Evolutionary conservation across 2,329 filamentous ascomycete genomes (phyloP), one percentile per base, ranked within the genome.

Genomic region (Hymenotorrendiella dingleyae): DNA sequence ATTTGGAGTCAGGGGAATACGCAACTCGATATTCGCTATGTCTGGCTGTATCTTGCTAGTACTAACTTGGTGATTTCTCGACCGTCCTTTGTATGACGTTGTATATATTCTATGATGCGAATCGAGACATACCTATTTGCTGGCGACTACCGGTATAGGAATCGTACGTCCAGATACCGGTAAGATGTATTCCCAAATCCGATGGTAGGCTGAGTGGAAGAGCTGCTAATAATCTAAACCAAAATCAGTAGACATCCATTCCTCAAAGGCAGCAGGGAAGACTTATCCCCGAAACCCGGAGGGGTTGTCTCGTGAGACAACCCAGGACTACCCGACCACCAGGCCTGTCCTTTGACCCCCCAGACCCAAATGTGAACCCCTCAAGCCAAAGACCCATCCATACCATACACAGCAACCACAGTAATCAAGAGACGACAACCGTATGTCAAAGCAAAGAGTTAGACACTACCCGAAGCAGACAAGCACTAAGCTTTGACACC

Each of bases 401-500:
- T 30, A 43, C 44, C 29, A 44, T 35, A 30, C 46, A 52, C 51
- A 54, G 46, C 48, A 17, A 37, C 44, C 43, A 36, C 38, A 41
- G 36, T 32, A 45, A 44, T 26, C 40, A 34, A 47, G 11, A n/a
- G 20, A 24, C 29, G 23, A 38, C 33, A 17, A 16, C 33, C 36
- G 22, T 11, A 49, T 36, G 33, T 43, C 40, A 26, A 37, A 50
- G 30, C 48, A 55, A 41, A 44, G 26, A 17, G 41, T 28, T 42
- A 37, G 42, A 43, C 47, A 50, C 51, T 49, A 52, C 52, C 52
- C 53, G 54, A 46, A 45, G 48, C 53, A 59, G 86, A 91, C 86
- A 90, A 91, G 87, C 76, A 74, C 86, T 71, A 88, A 81, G 72
- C 87, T 89, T 88, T 94, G 87, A 94, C 82, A 71, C 85, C 85